Base-by-base conservation (phyloP, 176 grass and related monocot species). In the Avena sativa region DNA sequence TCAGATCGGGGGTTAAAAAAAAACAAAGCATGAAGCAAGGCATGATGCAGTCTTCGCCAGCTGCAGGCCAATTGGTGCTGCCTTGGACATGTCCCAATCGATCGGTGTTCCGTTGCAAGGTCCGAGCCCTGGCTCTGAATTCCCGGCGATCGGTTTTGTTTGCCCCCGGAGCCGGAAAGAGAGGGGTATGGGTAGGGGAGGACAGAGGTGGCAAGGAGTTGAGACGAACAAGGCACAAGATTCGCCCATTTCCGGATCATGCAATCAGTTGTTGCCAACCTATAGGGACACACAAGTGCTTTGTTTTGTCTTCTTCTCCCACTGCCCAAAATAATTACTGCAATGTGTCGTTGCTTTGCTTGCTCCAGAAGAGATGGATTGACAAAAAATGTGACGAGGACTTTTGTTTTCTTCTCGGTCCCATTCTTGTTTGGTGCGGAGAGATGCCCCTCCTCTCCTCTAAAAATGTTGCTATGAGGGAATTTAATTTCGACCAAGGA, bases 191-290 rank as follows among this genome's bases (percentile, higher is more conserved):
- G 19, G 63, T 21, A 1, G 15, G 61, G 49, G 26, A 0, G 6
- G 26, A 28, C 40, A 1, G 40, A 43, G 40, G 40, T 43, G 40
- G 40, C 40, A 40, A 40, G 38, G 38, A 40, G 38, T 51, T 30
- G 50, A 15, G 89, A 46, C 32, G 51, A 79, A 74, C 75, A 43
- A 40, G 66, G 66, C 74, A 81, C 59, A 30, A 78, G 69, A 82
- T 81, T 86, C 83, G 81, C 2, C 51, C 65, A 36, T 12, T 50
- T 86, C 79, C 20, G 15, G 21, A 8, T 46, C 30, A 1, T 23
- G 28, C 34, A 9, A 55, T 76, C 11, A 38, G 60, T 12, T 30
- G 48, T 12, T 86, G 73, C 61, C 60, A 68, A 48, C 82, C 3
- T 60, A 46, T 55, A n/a, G 12, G 16, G 15, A 48, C 38, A 48